Percentiles rank a stretch among this genome's conserved stretches.
phyloP scores from a whole-genome alignment of 495 filamentous ascomycete species.

The Massariosphaeria phaeospora region DNA sequence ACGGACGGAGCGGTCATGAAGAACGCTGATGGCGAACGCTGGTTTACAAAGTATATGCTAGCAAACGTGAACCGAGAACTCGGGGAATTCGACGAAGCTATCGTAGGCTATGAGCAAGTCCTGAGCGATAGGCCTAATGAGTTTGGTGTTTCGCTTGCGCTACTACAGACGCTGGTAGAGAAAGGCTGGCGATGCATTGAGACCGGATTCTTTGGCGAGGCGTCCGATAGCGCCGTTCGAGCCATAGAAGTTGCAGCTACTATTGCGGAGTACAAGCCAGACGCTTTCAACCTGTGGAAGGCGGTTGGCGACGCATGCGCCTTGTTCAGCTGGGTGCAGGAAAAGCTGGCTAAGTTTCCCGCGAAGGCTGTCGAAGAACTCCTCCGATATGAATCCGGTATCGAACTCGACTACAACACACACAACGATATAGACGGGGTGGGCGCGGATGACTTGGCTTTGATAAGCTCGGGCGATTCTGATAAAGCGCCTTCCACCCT shows the following conservation, averaged over 20 bases:
- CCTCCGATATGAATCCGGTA: constrained; percentile 41
- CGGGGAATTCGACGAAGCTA: constrained; percentile 79
- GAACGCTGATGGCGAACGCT: constrained; percentile 54
- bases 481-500: constrained; percentile 46
- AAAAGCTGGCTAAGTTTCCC: constrained; percentile 56
- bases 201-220: constrained; percentile 76
- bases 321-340: constrained; percentile 72
- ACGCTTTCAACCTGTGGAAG: constrained; percentile 94
- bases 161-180: constrained; percentile 82
- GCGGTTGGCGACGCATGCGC: constrained; percentile 83
- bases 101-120: constrained; percentile 67
- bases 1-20: constrained; percentile 51
- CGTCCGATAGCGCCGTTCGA: constrained; percentile 59
- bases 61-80: constrained; percentile 90
- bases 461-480: constrained; percentile 34
- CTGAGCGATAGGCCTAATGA: constrained; percentile 62
- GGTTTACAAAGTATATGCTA: constrained; percentile 97
- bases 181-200: constrained; percentile 71
- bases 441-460: constrained; percentile 45
- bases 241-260: constrained; percentile 52
- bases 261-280: constrained; percentile 49
- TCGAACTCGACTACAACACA: constrained; percentile 53
- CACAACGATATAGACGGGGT: constrained; percentile 69
- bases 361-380: constrained; percentile 50
- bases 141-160: constrained; percentile 76